Evolutionary conservation across 2,329 filamentous ascomycete genomes (phyloP).

Genomic region (Colletotrichum liriopes): DNA sequence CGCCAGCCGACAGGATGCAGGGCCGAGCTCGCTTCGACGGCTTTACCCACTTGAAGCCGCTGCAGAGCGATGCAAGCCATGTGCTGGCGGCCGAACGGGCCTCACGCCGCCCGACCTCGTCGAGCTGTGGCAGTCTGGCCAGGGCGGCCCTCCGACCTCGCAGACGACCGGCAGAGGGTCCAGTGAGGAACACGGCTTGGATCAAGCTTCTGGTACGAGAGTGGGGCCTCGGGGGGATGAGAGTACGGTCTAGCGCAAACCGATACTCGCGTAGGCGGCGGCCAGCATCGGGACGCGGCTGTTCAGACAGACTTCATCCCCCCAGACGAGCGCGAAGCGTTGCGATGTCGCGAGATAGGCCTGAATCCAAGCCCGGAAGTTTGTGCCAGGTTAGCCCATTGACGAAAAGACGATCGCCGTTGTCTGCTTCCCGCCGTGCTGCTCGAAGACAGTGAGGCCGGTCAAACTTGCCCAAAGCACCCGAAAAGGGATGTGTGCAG

Average conservation of each 20-base stretch:
- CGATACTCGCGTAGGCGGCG: conserved; percentile 14
- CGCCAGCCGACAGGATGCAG: not conserved
- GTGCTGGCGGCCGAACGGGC: conserved; percentile 13
- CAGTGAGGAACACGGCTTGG: conserved; percentile 6
- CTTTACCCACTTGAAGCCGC: conserved; percentile 29
- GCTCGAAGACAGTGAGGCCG: not conserved
- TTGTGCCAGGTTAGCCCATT: not conserved
- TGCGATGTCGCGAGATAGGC: not conserved
- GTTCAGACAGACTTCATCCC: not conserved
- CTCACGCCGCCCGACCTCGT: conserved; percentile 26
- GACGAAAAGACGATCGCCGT: not conserved
- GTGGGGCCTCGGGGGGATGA: conserved; percentile 15
- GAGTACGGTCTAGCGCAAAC: conserved; percentile 21
- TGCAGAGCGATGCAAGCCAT: conserved; percentile 34
- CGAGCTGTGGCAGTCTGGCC: not conserved
- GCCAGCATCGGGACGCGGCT: conserved; percentile 17
- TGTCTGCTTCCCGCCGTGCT: not conserved
- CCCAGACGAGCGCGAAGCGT: not conserved
- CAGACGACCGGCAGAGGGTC: conserved; percentile 17
- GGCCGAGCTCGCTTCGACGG: not conserved
- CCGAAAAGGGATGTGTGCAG: not conserved
- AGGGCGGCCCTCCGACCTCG: conserved; percentile 31
- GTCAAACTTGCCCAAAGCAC: not conserved
- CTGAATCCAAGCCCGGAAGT: not conserved
- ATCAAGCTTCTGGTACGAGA: conserved; percentile 3